Evolutionary conservation across 106 monocot genomes (phyloP).

Genomic region (Acorus gramineus): DNA sequence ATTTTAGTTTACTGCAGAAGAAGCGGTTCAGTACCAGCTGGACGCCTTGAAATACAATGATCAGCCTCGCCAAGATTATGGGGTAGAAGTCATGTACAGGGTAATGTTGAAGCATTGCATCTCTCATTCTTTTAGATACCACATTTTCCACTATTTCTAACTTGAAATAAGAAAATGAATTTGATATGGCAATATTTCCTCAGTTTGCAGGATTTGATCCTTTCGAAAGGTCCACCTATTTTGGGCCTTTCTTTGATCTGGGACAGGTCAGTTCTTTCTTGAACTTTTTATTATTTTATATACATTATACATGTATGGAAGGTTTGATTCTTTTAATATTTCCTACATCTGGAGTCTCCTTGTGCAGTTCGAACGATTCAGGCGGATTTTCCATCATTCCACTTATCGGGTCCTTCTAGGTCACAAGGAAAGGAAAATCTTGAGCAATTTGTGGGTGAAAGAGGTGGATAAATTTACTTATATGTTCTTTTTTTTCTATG

Average conservation of each 20-base stretch:
- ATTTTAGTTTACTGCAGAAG: slow-evolving; percentile 83
- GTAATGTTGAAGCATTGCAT: slow-evolving; percentile 13
- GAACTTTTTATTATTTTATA: too few species aligned
- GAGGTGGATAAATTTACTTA: slow-evolving; percentile 32
- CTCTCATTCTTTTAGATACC: neutral
- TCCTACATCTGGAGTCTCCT: neutral
- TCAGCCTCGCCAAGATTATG: slow-evolving; percentile 83
- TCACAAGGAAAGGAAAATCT: slow-evolving; percentile 68
- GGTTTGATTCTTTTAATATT: too few species aligned
- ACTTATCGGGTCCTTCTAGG: slow-evolving; percentile 72
- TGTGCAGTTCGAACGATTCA: slow-evolving; percentile 78
- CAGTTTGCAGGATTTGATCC: slow-evolving; percentile 98
- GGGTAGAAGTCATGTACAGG: slow-evolving; percentile 95
- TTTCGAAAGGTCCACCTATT: slow-evolving; percentile 86
- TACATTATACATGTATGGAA: too few species aligned
- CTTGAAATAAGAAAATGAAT: too few species aligned
- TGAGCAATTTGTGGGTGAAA: slow-evolving; percentile 73
- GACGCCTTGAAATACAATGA: slow-evolving; percentile 85
- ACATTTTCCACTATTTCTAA: too few species aligned
- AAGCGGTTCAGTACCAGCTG: slow-evolving; percentile 74
- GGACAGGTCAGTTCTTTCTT: slow-evolving; percentile 50
- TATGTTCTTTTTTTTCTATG: neutral
- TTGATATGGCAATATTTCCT: neutral
- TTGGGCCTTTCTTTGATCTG: slow-evolving; percentile 83
- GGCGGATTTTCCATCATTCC: slow-evolving; percentile 91